A percentile compares a stretch with the other conserved stretches of the same genome.
Conservation (phyloP, 352 stramenopile species). For the Nothophytophthora sp. region DNA sequence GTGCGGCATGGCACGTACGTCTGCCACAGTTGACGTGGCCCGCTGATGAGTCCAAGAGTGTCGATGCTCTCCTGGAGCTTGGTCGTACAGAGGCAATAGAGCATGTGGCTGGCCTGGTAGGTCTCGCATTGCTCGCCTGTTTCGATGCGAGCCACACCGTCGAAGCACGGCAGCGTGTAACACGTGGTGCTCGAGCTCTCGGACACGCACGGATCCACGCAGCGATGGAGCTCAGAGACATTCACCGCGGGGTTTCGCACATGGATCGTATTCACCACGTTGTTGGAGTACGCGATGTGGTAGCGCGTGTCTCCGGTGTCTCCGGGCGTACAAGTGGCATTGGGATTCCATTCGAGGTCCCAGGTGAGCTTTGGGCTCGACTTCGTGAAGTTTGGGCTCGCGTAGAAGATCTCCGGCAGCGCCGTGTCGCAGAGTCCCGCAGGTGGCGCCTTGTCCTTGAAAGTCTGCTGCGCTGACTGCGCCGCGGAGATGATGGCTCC, state of each 20-base stretch:
- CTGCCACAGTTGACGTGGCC: slow-evolving; percentile 55
- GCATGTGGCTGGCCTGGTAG: slow-evolving; percentile 59
- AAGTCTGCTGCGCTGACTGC: slow-evolving; percentile 67
- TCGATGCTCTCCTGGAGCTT: slow-evolving; percentile 49
- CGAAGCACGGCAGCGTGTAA: slow-evolving; percentile 69
- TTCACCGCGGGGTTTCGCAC: slow-evolving; percentile 4
- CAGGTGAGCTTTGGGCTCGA: slow-evolving; percentile 33
- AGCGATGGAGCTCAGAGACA: slow-evolving; percentile 30
- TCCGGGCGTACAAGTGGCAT: slow-evolving; percentile 41
- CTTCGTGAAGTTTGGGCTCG: slow-evolving; percentile 28
- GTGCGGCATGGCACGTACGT: slow-evolving; percentile 51
- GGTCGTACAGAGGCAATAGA: slow-evolving; percentile 75
- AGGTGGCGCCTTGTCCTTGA: slow-evolving; percentile 69
- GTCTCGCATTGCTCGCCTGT: slow-evolving; percentile 49
- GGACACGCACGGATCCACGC: slow-evolving; percentile 59
- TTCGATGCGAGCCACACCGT: slow-evolving; percentile 31
- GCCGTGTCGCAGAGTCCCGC: slow-evolving; percentile 57
- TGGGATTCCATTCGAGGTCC: slow-evolving; percentile 56
- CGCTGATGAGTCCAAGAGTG: slow-evolving; percentile 48
- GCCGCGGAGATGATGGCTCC: slow-evolving; percentile 74
- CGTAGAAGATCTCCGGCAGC: slow-evolving; percentile 67
- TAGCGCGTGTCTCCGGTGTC: slow-evolving; percentile 33
- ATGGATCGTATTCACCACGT: slow-evolving; percentile 39
- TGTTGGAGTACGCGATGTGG: slow-evolving; percentile 68
- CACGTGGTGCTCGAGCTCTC: slow-evolving; percentile 54